Evolutionary conservation across 2,329 filamentous ascomycete genomes (phyloP), one percentile per base, ranked within the genome.

Genomic region (Aspergillus sp.): DNA sequence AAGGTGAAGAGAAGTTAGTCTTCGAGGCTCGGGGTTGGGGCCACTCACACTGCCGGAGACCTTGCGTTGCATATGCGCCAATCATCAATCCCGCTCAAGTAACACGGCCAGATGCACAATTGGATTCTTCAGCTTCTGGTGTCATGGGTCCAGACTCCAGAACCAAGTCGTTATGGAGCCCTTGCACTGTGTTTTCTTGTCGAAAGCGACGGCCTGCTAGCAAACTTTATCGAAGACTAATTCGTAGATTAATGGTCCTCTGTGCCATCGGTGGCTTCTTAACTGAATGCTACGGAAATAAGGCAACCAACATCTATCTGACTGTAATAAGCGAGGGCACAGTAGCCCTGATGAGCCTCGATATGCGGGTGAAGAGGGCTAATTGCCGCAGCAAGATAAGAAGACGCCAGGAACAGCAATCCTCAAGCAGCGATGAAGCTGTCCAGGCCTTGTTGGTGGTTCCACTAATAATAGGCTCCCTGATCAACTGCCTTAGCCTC

Each of bases 401-500:
- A 21, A 37, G 35, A 15, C 35, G 35, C 35, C 35, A 37, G 14
- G 12, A n/a, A 46, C 12, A 27, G n/a, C 19, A 21, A 5, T 8
- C 7, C 6, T 15, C 19, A 45, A 15, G 43, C 12, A 15, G 19
- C 21, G 15, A 27, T 17, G 17, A 45, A 21, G 41, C 12, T 31
- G 44, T 35, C 45, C 19, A 31, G 45, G n/a, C 31, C 11, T 23
- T 50, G n/a, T 41, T 37, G 39, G 23, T 53, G 51, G 51, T 53
- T 23, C 52, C 43, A 54, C 43, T 54, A 46, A 46, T 23, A 31
- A 46, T 24, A 45, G 50, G 37, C 50, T 40, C 51, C 31, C 43
- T 35, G 43, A 46, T 40, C 33, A 17, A n/a, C 24, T 24, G 35
- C 35, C 14, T 45, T 35, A 48, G 45, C 31, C 45, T 47, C 37